A percentile compares a stretch with the other conserved stretches of the same genome.
Evolutionary conservation across 2,329 filamentous ascomycete genomes (phyloP).

Genomic region (Trichocomaceae sp.): DNA sequence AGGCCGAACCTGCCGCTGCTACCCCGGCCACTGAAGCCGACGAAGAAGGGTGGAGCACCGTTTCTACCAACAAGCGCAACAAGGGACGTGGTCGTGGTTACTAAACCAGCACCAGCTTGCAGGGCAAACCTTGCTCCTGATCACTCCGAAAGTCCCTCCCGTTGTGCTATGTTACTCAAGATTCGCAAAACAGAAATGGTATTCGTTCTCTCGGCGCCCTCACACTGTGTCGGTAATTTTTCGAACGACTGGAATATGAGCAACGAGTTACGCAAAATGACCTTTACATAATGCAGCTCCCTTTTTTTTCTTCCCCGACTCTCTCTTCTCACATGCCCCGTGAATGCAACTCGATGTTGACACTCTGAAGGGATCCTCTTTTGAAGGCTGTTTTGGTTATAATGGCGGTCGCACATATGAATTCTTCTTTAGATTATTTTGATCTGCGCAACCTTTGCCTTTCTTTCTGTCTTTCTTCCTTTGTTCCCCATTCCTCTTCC

Average conservation of each 20-base stretch:
- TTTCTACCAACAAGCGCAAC: conserved; percentile 39
- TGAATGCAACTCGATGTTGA: conserved; percentile 9
- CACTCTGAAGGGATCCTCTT: neutral
- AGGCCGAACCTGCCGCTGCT: conserved; percentile 25
- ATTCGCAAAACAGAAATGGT: neutral
- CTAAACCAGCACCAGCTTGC: conserved; percentile 2
- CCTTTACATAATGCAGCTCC: conserved; percentile 12
- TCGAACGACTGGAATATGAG: conserved; percentile 14
- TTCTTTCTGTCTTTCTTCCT: neutral
- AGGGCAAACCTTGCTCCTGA: neutral
- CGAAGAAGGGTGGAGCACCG: conserved; percentile 46
- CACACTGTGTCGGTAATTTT: neutral
- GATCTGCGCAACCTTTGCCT: neutral
- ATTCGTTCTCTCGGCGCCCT: neutral
- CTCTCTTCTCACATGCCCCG: conserved; percentile 3
- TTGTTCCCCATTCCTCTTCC: conserved; percentile 7
- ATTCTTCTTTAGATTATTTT: conserved; percentile 11
- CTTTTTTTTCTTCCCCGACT: too few species aligned
- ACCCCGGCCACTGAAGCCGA: conserved; percentile 30
- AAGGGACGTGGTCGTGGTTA: conserved; percentile 38
- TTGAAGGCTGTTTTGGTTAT: conserved; percentile 12
- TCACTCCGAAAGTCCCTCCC: neutral
- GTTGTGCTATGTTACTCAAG: conserved; percentile 6
- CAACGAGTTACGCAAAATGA: conserved; percentile 15
- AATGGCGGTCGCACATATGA: conserved; percentile 9